These are phyloP conservation scores for Phytophthora melonis DNA, from an alignment of 352 stramenopile species.

Conservation along the genomic window DNA sequence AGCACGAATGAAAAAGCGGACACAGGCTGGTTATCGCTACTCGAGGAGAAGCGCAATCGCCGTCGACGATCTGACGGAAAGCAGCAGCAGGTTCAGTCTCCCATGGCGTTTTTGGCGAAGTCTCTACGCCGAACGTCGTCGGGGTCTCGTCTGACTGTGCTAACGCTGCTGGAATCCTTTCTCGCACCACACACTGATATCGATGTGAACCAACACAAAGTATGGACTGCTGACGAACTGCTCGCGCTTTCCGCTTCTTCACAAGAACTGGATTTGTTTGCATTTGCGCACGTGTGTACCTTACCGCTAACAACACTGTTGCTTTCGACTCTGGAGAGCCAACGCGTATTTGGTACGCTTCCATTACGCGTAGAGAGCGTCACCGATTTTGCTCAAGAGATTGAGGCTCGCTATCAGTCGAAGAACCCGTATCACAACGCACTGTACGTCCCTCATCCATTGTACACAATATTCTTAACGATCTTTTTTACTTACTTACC, in stretches of 20 bases:
- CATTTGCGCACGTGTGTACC: constrained; percentile 50
- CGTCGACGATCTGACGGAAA: constrained; percentile 27
- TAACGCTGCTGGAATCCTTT: constrained; percentile 63
- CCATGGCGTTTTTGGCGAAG: constrained; percentile 33
- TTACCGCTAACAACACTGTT: constrained; percentile 71
- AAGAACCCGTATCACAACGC: constrained; percentile 88
- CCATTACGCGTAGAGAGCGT: constrained; percentile 62
- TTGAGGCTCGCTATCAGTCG: constrained; percentile 70
- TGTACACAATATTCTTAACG: neutral
- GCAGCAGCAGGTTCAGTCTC: constrained; percentile 19
- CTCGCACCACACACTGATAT: constrained; percentile 16
- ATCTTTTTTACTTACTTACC: neutral
- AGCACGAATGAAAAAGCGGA: constrained; percentile 33
- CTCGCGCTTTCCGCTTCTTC: constrained; percentile 39
- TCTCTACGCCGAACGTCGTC: constrained; percentile 56
- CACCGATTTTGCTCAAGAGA: constrained; percentile 68
- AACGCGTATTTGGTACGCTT: constrained; percentile 65
- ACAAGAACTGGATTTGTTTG: constrained; percentile 66
- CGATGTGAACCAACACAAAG: constrained; percentile 12
- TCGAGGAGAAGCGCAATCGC: constrained; percentile 60
- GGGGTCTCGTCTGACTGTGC: constrained; percentile 60
- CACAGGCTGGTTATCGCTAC: constrained; percentile 61
- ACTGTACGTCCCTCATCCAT: constrained; percentile 46
- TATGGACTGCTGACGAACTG: constrained; percentile 57
- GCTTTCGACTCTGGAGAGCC: constrained; percentile 72